phyloP scores from a whole-genome alignment of 345 rosid species.

The Populus pruinosa region DNA sequence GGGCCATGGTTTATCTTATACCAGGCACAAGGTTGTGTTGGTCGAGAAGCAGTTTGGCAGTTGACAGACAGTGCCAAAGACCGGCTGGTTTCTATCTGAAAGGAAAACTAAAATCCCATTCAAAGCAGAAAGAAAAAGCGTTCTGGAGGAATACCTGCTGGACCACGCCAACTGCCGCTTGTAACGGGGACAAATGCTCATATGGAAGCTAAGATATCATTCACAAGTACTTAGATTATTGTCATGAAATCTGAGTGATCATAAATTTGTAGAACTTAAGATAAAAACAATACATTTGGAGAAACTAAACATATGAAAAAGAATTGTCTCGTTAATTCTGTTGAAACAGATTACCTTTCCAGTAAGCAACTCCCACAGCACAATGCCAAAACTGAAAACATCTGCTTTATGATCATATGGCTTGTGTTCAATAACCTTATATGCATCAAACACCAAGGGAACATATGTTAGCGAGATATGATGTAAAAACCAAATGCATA shows the following conservation, averaged over 20 bases:
- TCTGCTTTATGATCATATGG: constrained; percentile 62
- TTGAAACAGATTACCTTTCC: constrained; percentile 45
- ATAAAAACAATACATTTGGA: background rate
- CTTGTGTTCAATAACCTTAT: constrained; percentile 64
- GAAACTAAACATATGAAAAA: background rate
- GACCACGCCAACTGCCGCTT: constrained; percentile 64
- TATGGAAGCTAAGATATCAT: constrained; percentile 51
- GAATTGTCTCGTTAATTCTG: background rate
- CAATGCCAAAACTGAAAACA: constrained; percentile 59
- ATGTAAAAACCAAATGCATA: constrained; percentile 8
- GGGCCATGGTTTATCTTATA: background rate
- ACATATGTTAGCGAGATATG: constrained; percentile 12
- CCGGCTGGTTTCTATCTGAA: background rate
- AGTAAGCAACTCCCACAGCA: constrained; percentile 67
- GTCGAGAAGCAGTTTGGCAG: background rate
- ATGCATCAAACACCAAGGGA: constrained; percentile 22
- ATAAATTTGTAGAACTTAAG: background rate
- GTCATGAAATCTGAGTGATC: background rate
- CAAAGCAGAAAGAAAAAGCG: background rate
- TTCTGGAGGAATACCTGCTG: constrained; percentile 46
- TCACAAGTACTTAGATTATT: constrained; percentile 7
- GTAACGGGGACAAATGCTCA: constrained; percentile 51
- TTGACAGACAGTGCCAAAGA: background rate
- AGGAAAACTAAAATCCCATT: background rate
- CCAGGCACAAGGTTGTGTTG: background rate